Evolutionary conservation across 169 alveolate genomes (phyloP), one percentile per base, ranked within the genome.

Genomic region (Cryptosporidium sp.): DNA sequence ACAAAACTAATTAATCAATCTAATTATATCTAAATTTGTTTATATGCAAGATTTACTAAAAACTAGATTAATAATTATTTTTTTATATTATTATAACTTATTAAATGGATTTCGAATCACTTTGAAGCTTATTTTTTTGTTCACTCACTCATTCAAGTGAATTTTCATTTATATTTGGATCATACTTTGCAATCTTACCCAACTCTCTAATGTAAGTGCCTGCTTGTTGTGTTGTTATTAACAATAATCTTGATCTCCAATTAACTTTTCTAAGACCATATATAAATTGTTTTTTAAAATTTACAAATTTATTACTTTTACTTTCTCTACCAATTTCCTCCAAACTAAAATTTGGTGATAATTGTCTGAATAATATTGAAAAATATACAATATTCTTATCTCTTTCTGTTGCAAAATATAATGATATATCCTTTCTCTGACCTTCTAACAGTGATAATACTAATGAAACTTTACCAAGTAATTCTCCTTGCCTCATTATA

Each of bases 1-100:
- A 85, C 98, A 95, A 84, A 93, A 93, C 80, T 43, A 39, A 91
- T 21, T 71, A 23, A 65, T 26, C 8, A 43, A 50, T n/a, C 9
- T n/a, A 16, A 33, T 12, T 71, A 29, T 18, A 52, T 12, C n/a
- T 9, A 14, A 45, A 45, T 14, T 45, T 16, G 14, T 45, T 45
- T 45, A 45, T 45, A 41, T 41, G 5, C 48, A 41, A 41, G 5
- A 8, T 41, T 41, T 41, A 41, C 12, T 41, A 41, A 41, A 41
- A 41, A 41, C 10, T 41, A 6, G 16, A 41, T 9, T 41, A 41
- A 41, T 41, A 41, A 8, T 6, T 8, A 8, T 41, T 41, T 41
- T 41, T 1, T 41, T 41, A 41, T 45, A n/a, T n/a, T n/a, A n/a
- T 3, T 45, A 45, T 14, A 45, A 45, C 48, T 41, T 45, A 45